phyloP scores from a whole-genome alignment of 208 protist species.

The Histomonas meleagridis region DNA sequence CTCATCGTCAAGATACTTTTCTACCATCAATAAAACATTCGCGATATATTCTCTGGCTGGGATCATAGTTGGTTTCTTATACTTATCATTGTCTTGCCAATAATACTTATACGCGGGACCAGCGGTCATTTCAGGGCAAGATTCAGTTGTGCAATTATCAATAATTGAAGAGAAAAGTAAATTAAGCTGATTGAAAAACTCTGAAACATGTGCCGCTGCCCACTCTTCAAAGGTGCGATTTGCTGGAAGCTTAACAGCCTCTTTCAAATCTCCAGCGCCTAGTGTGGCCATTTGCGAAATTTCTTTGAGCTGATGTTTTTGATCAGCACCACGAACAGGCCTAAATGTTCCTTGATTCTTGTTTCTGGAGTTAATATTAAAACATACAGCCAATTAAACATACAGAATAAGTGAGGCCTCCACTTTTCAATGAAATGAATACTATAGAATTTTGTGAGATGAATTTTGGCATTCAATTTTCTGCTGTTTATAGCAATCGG shows the following conservation, averaged over 20 bases:
- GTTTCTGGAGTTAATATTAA: too few relatives aligned
- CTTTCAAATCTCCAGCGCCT: slow-evolving; percentile 38
- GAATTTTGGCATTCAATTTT: too few relatives aligned
- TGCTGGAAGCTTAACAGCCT: slow-evolving; percentile 44
- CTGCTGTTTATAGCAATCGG: too few relatives aligned
- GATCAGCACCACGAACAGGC: not conserved
- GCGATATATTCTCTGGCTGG: not conserved
- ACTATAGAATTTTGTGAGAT: too few relatives aligned
- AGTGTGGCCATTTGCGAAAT: not conserved
- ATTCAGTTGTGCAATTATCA: slow-evolving; percentile 85
- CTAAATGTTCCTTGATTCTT: slow-evolving; percentile 25
- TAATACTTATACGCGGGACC: slow-evolving; percentile 44
- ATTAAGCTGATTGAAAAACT: slow-evolving; percentile 98
- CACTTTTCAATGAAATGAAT: too few relatives aligned
- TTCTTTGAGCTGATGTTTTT: not conserved
- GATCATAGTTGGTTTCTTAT: not conserved
- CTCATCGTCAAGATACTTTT: not conserved
- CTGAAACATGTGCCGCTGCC: slow-evolving; percentile 83
- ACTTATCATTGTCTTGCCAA: slow-evolving; percentile 6
- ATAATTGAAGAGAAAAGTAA: slow-evolving; percentile 88
- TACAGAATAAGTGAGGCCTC: too few relatives aligned
- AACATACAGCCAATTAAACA: too few relatives aligned
- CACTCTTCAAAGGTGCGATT: slow-evolving; percentile 87
- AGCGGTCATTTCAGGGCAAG: slow-evolving; percentile 77
- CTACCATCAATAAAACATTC: not conserved